These are phyloP conservation scores for Schwanniomyces pseudopolymorphus DNA, from an alignment of 805 yeast genomes.

Conservation along the genomic window DNA sequence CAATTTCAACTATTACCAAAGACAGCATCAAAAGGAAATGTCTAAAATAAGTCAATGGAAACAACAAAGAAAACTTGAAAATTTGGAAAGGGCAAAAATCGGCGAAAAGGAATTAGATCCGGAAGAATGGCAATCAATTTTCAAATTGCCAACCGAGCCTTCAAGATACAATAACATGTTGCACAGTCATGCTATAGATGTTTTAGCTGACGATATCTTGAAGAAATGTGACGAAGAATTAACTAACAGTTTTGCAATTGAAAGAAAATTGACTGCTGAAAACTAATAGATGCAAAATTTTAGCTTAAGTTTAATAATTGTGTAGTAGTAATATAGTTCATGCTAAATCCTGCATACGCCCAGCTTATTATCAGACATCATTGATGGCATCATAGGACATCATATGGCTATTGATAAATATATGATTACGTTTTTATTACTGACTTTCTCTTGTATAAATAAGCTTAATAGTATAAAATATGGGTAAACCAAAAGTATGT, in stretches of 20 bases:
- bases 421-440: neutral
- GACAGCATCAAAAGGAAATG: constrained; percentile 69
- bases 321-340: neutral
- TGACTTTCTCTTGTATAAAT: neutral
- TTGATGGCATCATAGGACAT: neutral
- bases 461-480: constrained; percentile 5
- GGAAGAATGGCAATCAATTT: constrained; percentile 64
- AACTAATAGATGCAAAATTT: neutral
- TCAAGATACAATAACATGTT: constrained; percentile 72
- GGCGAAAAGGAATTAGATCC: constrained; percentile 58
- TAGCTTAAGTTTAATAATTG: neutral
- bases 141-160: constrained; percentile 72
- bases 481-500: constrained; percentile 37
- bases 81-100: constrained; percentile 54
- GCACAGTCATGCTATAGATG: constrained; percentile 64
- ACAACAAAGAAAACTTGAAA: constrained; percentile 64
- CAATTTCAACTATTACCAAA: constrained; percentile 78
- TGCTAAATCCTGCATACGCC: constrained; percentile 2
- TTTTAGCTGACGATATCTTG: constrained; percentile 69
- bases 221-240: constrained; percentile 66
- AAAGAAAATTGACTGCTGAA: constrained; percentile 44
- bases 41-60: constrained; percentile 74
- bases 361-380: neutral
- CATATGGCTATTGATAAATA: constrained; percentile 4
- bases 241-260: constrained; percentile 59